phyloP scores from a whole-genome alignment of 2,329 filamentous ascomycete genomes.

The Clonostachys chloroleuca region DNA sequence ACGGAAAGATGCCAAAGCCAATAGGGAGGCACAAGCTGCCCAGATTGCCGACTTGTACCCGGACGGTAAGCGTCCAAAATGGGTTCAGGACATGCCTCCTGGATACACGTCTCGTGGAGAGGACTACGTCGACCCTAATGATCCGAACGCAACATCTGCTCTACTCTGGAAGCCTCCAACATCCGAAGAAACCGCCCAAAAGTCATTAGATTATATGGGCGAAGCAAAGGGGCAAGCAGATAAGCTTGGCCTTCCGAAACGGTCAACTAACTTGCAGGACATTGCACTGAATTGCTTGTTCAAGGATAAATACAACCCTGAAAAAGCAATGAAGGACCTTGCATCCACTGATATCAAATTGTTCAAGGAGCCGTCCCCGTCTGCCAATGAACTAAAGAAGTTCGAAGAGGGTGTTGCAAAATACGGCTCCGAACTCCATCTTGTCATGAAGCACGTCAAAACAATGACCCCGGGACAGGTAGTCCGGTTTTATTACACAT shows the following conservation, averaged over 20 bases:
- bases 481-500: constrained; percentile 92
- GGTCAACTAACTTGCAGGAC: constrained; percentile 83
- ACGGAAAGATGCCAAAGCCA: constrained; percentile 72
- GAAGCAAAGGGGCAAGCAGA: constrained; percentile 60
- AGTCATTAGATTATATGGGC: constrained; percentile 16
- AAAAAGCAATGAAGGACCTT: constrained; percentile 67
- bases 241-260: constrained; percentile 65
- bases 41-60: constrained; percentile 78
- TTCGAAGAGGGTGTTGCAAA: constrained; percentile 91
- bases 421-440: constrained; percentile 84
- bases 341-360: constrained; percentile 62
- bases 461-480: constrained; percentile 75
- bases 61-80: constrained; percentile 80
- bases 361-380: constrained; percentile 82
- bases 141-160: constrained; percentile 70
- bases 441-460: constrained; percentile 81
- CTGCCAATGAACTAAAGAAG: constrained; percentile 73
- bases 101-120: constrained; percentile 85
- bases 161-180: constrained; percentile 72
- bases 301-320: constrained; percentile 64
- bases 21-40: constrained; percentile 75
- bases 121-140: constrained; percentile 61
- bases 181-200: constrained; percentile 45
- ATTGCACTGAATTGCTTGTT: constrained; percentile 74
- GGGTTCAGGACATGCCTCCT: constrained; percentile 85